These are phyloP conservation scores for Phoenix dactylifera DNA, from an alignment of 176 grass and related monocot genomes.

Conservation along the genomic window DNA sequence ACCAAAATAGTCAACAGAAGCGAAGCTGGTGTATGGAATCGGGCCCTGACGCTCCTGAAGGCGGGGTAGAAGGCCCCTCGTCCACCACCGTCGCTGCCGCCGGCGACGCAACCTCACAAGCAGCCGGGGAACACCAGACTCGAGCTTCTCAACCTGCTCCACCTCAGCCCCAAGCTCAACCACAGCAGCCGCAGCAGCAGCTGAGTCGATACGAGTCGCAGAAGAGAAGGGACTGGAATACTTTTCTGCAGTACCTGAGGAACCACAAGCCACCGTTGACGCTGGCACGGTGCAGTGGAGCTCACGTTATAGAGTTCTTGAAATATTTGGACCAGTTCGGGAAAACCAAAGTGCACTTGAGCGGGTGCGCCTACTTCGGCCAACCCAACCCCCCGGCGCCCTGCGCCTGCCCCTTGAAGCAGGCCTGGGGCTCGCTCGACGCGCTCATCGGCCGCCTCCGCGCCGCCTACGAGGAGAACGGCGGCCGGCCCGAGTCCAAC, in stretches of 20 bases:
- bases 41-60: not conserved
- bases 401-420: slow-evolving; percentile 12
- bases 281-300: slow-evolving; percentile 8
- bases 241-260: slow-evolving; percentile 18
- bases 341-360: slow-evolving; percentile 14
- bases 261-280: slow-evolving; percentile 12
- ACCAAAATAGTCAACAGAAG: too few relatives aligned
- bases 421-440: slow-evolving; percentile 20
- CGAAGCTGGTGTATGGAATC: slow-evolving; percentile 9
- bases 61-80: not conserved
- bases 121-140: too few relatives aligned
- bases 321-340: slow-evolving; percentile 21
- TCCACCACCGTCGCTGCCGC: not conserved
- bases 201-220: slow-evolving; percentile 17
- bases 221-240: slow-evolving; percentile 16
- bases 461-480: slow-evolving; percentile 19
- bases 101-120: not conserved
- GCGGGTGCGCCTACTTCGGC: slow-evolving; percentile 11
- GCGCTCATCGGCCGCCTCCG: slow-evolving; percentile 16
- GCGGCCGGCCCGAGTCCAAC: slow-evolving; percentile 11
- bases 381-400: slow-evolving; percentile 5
- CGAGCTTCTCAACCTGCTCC: too few relatives aligned
- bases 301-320: slow-evolving; percentile 16
- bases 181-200: not conserved
- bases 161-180: too few relatives aligned